phyloP scores from a whole-genome alignment of 2,329 filamentous ascomycete species.

The Parastagonospora nodorum region DNA sequence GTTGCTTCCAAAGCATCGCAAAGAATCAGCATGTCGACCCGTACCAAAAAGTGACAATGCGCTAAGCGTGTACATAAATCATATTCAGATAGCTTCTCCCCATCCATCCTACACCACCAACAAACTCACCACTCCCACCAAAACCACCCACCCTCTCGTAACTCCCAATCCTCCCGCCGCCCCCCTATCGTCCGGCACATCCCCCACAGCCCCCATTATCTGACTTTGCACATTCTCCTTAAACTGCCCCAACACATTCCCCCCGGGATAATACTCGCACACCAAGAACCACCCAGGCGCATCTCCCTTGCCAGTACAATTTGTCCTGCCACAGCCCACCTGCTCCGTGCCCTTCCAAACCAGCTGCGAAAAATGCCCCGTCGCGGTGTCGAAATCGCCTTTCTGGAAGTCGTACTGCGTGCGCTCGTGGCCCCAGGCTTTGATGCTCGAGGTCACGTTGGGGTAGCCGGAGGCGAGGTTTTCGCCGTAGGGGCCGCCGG shows the following conservation, averaged over 20 bases:
- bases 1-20: too few species aligned
- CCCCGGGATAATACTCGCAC: slow-evolving; percentile 44
- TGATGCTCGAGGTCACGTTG: slow-evolving; percentile 64
- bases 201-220: not conserved
- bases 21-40: too few species aligned
- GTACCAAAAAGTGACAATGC: too few species aligned
- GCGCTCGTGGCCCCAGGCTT: slow-evolving; percentile 69
- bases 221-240: not conserved
- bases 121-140: too few species aligned
- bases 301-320: slow-evolving; percentile 2
- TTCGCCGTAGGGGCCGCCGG: slow-evolving; percentile 71
- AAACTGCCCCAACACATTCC: slow-evolving; percentile 28
- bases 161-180: too few species aligned
- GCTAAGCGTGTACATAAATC: too few species aligned
- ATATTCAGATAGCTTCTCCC: too few species aligned
- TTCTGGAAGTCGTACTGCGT: slow-evolving; percentile 62
- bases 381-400: slow-evolving; percentile 53
- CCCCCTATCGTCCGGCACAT: too few species aligned
- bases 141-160: too few species aligned
- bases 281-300: slow-evolving; percentile 27
- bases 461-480: slow-evolving; percentile 73
- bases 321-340: slow-evolving; percentile 18
- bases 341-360: slow-evolving; percentile 26
- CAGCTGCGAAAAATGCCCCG: slow-evolving; percentile 35
- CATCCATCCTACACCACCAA: too few species aligned